Percentiles rank a stretch among this genome's conserved stretches.
phyloP scores from a whole-genome alignment of 2,329 filamentous ascomycete genomes.

The Lasiodiplodia citricola region DNA sequence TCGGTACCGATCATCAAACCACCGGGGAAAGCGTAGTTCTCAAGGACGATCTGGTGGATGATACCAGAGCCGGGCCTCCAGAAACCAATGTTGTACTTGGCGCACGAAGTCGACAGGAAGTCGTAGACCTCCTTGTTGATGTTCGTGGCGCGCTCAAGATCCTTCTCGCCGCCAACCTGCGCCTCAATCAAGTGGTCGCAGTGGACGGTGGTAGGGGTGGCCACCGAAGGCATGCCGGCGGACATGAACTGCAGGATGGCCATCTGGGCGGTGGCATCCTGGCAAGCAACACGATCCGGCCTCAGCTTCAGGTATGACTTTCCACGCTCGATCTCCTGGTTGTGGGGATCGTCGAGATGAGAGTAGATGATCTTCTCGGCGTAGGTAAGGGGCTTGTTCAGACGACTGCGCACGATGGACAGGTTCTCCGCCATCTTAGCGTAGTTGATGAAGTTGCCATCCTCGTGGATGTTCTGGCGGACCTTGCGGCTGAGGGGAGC shows the following conservation, averaged over 20 bases:
- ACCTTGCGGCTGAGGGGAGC: constrained; percentile 92
- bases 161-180: constrained; percentile 89
- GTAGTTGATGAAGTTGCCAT: constrained; percentile 98
- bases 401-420: constrained; percentile 81
- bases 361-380: constrained; percentile 99
- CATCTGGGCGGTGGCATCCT: constrained; percentile 99
- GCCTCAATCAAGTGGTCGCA: constrained; percentile 99
- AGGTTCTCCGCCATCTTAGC: constrained; percentile 99
- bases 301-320: constrained; percentile 95
- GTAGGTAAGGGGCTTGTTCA: constrained; percentile 92
- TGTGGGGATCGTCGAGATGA: constrained; percentile 94
- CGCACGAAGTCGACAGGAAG: constrained; percentile 90
- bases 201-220: constrained; percentile 94
- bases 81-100: constrained; percentile 99
- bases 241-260: constrained; percentile 99
- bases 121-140: constrained; percentile 99
- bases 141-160: constrained; percentile 85
- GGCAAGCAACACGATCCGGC: constrained; percentile 96
- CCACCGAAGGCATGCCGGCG: constrained; percentile 92
- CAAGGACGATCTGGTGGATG: constrained; percentile 97
- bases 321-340: constrained; percentile 95
- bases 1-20: constrained; percentile 97
- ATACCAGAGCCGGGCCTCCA: constrained; percentile 99
- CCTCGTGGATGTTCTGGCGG: constrained; percentile 96
- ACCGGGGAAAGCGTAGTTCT: constrained; percentile 99